Evolutionary conservation across 805 yeast species (phyloP).

Genomic region (Candida silvatica): DNA sequence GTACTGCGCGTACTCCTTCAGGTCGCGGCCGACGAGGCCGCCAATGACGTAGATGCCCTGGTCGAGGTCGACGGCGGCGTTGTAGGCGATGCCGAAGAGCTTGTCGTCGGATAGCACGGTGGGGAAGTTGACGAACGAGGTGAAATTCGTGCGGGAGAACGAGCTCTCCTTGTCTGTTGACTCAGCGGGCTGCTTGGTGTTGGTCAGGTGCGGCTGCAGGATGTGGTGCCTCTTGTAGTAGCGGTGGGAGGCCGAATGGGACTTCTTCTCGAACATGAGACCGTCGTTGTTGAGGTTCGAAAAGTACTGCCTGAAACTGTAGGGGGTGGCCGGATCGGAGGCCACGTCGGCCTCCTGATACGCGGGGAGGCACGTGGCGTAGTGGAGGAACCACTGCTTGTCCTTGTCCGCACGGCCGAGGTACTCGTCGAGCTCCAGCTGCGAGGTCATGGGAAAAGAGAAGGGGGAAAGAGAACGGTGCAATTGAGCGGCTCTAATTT

Average conservation of each 20-base stretch:
- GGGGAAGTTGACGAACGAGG: conserved; percentile 23
- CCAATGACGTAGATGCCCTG: conserved; percentile 35
- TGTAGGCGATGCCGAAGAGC: conserved; percentile 36
- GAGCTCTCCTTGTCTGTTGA: background rate
- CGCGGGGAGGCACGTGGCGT: too few relatives aligned
- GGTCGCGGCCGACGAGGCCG: conserved; percentile 27
- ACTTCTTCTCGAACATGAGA: conserved; percentile 11
- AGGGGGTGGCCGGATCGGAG: too few relatives aligned
- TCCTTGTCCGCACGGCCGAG: background rate
- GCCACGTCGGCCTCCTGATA: too few relatives aligned
- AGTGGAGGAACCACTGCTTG: too few relatives aligned
- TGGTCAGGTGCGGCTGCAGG: conserved; percentile 7
- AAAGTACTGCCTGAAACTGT: conserved; percentile 17
- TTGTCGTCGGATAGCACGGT: conserved; percentile 29
- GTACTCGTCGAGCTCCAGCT: too few relatives aligned
- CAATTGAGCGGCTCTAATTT: too few relatives aligned
- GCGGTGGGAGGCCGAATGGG: conserved; percentile 12
- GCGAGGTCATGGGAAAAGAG: too few relatives aligned
- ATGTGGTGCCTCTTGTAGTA: conserved; percentile 16
- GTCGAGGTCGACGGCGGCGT: conserved; percentile 30
- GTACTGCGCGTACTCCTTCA: conserved; percentile 16
- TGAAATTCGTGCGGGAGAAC: conserved; percentile 7
- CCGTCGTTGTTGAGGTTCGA: conserved; percentile 18
- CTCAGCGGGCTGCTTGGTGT: background rate
- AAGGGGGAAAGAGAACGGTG: background rate